phyloP scores from a whole-genome alignment of 2,329 filamentous ascomycete genomes.

The Stagonosporopsis rhizophila region DNA sequence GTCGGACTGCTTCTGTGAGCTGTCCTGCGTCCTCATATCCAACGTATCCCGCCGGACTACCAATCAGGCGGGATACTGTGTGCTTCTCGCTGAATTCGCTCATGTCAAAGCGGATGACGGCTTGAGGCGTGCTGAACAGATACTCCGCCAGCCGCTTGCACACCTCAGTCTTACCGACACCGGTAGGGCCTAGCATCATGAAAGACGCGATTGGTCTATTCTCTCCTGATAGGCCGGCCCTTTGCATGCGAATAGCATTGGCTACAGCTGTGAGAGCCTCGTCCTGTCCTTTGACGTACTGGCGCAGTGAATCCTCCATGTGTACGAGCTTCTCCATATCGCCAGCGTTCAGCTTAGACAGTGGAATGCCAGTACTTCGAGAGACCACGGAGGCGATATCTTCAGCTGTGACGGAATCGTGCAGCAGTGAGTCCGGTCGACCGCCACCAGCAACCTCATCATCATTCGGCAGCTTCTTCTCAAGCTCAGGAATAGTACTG shows the following conservation, averaged over 20 bases:
- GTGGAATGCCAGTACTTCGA: conserved; percentile 88
- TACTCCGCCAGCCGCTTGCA: conserved; percentile 96
- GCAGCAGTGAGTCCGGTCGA: conserved; percentile 69
- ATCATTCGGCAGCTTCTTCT: conserved; percentile 81
- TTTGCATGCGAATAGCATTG: conserved; percentile 91
- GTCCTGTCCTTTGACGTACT: conserved; percentile 89
- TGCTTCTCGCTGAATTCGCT: conserved; percentile 97
- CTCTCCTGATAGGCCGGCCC: conserved; percentile 88
- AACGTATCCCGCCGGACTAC: conserved; percentile 84
- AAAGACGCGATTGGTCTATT: conserved; percentile 92
- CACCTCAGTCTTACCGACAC: conserved; percentile 95
- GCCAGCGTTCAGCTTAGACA: conserved; percentile 88
- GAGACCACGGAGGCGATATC: conserved; percentile 95
- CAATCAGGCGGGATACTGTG: conserved; percentile 90
- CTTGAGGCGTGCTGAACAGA: conserved; percentile 89
- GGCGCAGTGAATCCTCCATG: conserved; percentile 89
- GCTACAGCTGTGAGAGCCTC: conserved; percentile 90
- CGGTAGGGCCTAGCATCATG: conserved; percentile 97
- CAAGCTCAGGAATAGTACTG: conserved; percentile 80
- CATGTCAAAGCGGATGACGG: conserved; percentile 96
- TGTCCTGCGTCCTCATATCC: conserved; percentile 97
- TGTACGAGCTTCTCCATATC: conserved; percentile 94
- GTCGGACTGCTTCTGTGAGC: conserved; percentile 90
- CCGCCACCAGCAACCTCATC: conserved; percentile 51
- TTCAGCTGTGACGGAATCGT: conserved; percentile 93